These are phyloP conservation scores for Bathelium albidoporum DNA, from an alignment of 495 filamentous ascomycete species.

Conservation along the genomic window DNA sequence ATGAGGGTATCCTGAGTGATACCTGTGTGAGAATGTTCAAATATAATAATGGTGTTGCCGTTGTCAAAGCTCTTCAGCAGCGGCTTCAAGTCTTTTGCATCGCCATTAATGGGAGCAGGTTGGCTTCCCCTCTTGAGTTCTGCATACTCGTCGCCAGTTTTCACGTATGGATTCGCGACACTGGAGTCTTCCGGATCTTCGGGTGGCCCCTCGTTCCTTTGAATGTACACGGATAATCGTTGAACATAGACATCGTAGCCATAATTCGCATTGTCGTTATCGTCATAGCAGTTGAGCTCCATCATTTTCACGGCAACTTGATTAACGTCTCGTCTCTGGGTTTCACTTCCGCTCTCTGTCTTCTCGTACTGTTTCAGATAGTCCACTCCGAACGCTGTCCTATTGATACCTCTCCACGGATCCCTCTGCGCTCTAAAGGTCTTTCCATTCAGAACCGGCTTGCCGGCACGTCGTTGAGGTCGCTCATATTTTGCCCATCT, in stretches of 20 bases:
- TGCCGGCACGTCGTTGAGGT: constrained; percentile 38
- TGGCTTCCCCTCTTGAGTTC: not conserved
- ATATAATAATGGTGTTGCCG: constrained; percentile 44
- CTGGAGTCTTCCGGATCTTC: constrained; percentile 21
- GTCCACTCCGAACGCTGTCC: constrained; percentile 43
- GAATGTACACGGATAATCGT: constrained; percentile 30
- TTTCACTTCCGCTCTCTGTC: constrained; percentile 10
- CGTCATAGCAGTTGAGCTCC: constrained; percentile 41
- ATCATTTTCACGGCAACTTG: constrained; percentile 34
- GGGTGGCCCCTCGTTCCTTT: constrained; percentile 23
- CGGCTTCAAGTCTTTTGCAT: not conserved
- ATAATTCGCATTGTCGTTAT: constrained; percentile 28
- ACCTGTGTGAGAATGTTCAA: constrained; percentile 39
- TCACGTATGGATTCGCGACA: constrained; percentile 24
- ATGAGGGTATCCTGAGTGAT: constrained; percentile 41
- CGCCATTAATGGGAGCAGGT: not conserved
- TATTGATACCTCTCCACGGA: constrained; percentile 42
- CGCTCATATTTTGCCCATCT: constrained; percentile 39
- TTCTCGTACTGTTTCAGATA: constrained; percentile 38
- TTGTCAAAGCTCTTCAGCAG: constrained; percentile 36
- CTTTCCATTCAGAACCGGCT: constrained; percentile 39
- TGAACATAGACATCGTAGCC: constrained; percentile 38
- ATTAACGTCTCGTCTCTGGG: not conserved
- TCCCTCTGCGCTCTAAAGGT: constrained; percentile 41
- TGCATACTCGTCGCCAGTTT: not conserved